Conservation (phyloP, 1,284 basidiomycete genomes). For the Naganishia cerealis region DNA sequence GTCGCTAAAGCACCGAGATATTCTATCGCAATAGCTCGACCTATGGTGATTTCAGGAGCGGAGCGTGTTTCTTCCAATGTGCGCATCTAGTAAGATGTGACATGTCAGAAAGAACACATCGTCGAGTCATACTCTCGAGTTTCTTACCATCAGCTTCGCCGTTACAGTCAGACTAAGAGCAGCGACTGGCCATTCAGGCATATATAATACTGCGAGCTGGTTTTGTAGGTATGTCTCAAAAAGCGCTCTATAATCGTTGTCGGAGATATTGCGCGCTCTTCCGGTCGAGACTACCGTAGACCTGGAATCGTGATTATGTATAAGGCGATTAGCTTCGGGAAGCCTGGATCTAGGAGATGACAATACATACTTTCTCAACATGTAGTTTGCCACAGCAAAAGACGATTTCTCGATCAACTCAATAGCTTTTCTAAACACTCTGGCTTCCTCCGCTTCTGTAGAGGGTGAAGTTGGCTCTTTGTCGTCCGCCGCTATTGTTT, state of each 20-base stretch:
- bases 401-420: constrained; percentile 29
- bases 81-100: constrained; percentile 60
- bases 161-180: constrained; percentile 73
- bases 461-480: neutral
- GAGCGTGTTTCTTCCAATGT: constrained; percentile 78
- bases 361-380: constrained; percentile 23
- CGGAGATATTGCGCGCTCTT: constrained; percentile 84
- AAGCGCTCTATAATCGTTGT: constrained; percentile 84
- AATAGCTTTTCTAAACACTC: constrained; percentile 3
- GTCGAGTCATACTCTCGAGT: neutral
- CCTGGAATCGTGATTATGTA: constrained; percentile 47
- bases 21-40: constrained; percentile 84
- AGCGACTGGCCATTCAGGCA: constrained; percentile 96
- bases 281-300: constrained; percentile 64
- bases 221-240: constrained; percentile 88
- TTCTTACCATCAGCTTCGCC: constrained; percentile 75
- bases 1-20: constrained; percentile 90
- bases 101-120: neutral
- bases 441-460: constrained; percentile 12
- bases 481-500: constrained; percentile 3
- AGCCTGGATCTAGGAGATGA: neutral
- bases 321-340: neutral
- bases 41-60: constrained; percentile 71
- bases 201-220: constrained; percentile 80
- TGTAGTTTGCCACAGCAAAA: constrained; percentile 17